Conservation (phyloP, 192 early-diverging fungal genomes). For the Mortierella hygrophila region DNA sequence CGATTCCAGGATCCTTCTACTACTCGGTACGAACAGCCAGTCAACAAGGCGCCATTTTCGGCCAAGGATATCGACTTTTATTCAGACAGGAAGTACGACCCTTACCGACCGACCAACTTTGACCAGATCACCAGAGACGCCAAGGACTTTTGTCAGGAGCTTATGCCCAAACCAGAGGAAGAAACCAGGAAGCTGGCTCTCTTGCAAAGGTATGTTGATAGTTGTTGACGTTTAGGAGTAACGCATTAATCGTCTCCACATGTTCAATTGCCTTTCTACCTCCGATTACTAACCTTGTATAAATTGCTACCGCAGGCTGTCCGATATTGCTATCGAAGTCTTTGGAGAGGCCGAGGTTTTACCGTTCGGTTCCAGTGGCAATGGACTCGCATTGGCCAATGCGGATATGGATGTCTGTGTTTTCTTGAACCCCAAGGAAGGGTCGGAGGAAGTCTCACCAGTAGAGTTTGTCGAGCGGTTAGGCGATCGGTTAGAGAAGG, state of each 20-base stretch:
- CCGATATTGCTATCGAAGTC: constrained; percentile 38
- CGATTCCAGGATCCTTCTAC: constrained; percentile 14
- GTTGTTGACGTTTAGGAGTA: not conserved
- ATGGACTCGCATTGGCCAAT: constrained; percentile 45
- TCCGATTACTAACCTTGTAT: not conserved
- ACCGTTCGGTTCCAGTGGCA: constrained; percentile 49
- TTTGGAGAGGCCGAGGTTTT: constrained; percentile 49
- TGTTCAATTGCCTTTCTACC: not conserved
- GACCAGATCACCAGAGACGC: constrained; percentile 40
- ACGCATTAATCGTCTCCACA: not conserved
- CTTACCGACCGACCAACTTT: constrained; percentile 40
- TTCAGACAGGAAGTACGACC: constrained; percentile 48
- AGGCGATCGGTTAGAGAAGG: constrained; percentile 43
- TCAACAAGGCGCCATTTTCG: constrained; percentile 25
- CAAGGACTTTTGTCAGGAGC: constrained; percentile 27
- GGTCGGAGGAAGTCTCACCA: constrained; percentile 34
- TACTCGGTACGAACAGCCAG: not conserved
- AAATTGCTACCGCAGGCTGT: constrained; percentile 7
- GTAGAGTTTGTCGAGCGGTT: constrained; percentile 57
- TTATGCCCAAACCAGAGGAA: constrained; percentile 41
- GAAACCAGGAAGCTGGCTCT: constrained; percentile 42
- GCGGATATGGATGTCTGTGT: constrained; percentile 55
- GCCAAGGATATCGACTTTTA: constrained; percentile 55
- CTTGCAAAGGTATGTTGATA: constrained; percentile 15
- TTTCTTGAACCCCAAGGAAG: constrained; percentile 30